phyloP scores from a whole-genome alignment of 805 yeast species.

The Ogataea paradorogensis region DNA sequence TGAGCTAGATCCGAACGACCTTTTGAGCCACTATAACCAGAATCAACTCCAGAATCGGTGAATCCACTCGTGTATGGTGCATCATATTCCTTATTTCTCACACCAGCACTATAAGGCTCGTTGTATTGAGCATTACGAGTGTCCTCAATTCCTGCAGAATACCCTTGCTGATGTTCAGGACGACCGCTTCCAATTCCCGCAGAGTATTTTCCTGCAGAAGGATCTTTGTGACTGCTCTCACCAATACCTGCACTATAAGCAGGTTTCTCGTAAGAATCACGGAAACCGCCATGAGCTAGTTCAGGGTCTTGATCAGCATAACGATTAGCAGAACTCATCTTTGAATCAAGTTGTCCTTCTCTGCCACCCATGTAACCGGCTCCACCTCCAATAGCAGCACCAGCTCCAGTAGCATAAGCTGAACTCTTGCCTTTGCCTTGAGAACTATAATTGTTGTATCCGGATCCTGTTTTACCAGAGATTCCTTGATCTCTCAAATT shows the following conservation, averaged over 20 bases:
- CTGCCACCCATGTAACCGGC: conserved; percentile 8
- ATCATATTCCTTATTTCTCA: conserved; percentile 2
- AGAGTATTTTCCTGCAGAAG: conserved; percentile 1
- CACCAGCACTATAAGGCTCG: conserved; percentile 6
- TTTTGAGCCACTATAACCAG: too few relatives aligned
- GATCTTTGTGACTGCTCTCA: neutral
- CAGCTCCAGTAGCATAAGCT: conserved; percentile 12
- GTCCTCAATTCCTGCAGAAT: neutral
- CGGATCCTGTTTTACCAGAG: neutral
- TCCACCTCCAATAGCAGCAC: conserved; percentile 13
- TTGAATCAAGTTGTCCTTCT: neutral
- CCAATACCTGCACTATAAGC: conserved; percentile 8
- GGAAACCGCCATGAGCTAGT: conserved; percentile 5
- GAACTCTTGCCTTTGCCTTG: conserved; percentile 10
- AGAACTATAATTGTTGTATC: neutral
- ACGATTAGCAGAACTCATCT: neutral
- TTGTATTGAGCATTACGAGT: too few relatives aligned
- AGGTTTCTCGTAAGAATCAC: conserved; percentile 3
- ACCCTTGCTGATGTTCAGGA: neutral
- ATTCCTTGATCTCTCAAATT: conserved; percentile 3
- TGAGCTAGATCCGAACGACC: neutral
- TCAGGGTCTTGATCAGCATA: conserved; percentile 6
- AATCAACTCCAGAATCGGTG: conserved; percentile 1
- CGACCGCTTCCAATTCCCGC: conserved; percentile 4
- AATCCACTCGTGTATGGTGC: conserved; percentile 8